Evolutionary conservation across 257 asterid genomes (phyloP).

Genomic region (Capsicum chinense): DNA sequence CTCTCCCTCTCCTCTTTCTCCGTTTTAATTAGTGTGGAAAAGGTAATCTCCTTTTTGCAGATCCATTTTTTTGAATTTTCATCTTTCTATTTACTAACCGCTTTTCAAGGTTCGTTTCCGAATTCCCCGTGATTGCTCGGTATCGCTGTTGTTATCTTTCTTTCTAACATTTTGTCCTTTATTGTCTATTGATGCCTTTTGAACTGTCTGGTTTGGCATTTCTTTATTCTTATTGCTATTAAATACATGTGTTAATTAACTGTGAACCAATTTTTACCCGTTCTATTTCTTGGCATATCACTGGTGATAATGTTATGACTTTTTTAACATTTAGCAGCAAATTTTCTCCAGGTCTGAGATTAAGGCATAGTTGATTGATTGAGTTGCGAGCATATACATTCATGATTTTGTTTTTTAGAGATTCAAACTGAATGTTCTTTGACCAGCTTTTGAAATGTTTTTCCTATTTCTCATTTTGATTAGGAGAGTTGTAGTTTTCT

Average conservation of each 20-base stretch:
- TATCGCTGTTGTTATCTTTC: background rate
- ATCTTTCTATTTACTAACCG: no score
- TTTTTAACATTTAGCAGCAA: background rate
- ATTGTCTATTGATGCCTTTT: no score
- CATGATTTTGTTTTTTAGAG: background rate
- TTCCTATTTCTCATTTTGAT: background rate
- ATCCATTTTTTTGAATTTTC: no score
- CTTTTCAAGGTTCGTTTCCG: no score
- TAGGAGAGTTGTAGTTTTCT: no score
- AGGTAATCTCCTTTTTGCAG: no score
- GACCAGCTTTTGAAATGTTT: background rate
- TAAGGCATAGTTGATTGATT: background rate
- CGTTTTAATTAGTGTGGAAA: no score
- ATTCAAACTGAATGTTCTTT: background rate
- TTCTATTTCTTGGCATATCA: background rate
- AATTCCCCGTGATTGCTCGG: no score
- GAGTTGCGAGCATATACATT: background rate
- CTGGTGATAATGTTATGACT: background rate
- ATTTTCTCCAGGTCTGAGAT: background rate
- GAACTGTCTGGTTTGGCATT: background rate
- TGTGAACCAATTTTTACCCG: background rate
- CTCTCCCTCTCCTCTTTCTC: no score
- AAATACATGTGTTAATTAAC: background rate
- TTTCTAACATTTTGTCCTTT: no score
- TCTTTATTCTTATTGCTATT: background rate